Evolutionary conservation across 169 alveolate genomes (phyloP), one percentile per base, ranked within the genome.

Genomic region (Eimeria necatrix): DNA sequence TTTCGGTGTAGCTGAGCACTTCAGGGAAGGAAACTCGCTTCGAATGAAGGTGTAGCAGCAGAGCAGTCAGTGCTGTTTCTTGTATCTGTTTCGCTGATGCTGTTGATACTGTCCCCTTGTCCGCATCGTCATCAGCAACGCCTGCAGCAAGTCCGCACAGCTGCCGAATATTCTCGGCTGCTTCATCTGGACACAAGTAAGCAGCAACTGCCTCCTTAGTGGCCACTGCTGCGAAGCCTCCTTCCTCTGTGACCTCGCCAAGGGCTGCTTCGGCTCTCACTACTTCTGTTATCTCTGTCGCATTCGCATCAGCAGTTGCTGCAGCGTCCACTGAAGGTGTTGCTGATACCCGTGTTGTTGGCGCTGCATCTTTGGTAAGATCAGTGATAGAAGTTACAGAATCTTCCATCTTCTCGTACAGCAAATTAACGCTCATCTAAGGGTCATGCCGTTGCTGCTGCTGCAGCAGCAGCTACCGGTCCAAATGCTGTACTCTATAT

Each of bases 401-500:
- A 41, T 12, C n/a, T 32, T 12, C 68, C 87, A 76, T 76, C 68
- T 49, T 76, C 46, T 48, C 7, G 10, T 49, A 9, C 0, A 32
- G 18, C 53, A 71, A 70, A 9, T 10, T 22, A 22, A 48, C 26
- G 81, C 81, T 26, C 53, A 48, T n/a, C n/a, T 48, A 7, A 49
- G 51, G 18, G 74, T 64, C 46, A n/a, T 3, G 74, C 74, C 22
- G 18, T 9, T 68, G 59, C 85, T 12, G 85, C 85, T 4, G 85
- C 85, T 9, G 85, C 85, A n/a, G 87, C 87, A 76, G 87, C 87
- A 76, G 64, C 61, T 14, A 32, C 64, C 10, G 87, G 61, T 41
- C 16, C 87, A 48, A 32, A 41, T 7, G 46, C 46, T 76, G 61
- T 16, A 46, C 41, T 48, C 10, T 12, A 74, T 20, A 16, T 26